Evolutionary conservation across 2,329 filamentous ascomycete genomes (phyloP).

Genomic region (Penicillium italicum): DNA sequence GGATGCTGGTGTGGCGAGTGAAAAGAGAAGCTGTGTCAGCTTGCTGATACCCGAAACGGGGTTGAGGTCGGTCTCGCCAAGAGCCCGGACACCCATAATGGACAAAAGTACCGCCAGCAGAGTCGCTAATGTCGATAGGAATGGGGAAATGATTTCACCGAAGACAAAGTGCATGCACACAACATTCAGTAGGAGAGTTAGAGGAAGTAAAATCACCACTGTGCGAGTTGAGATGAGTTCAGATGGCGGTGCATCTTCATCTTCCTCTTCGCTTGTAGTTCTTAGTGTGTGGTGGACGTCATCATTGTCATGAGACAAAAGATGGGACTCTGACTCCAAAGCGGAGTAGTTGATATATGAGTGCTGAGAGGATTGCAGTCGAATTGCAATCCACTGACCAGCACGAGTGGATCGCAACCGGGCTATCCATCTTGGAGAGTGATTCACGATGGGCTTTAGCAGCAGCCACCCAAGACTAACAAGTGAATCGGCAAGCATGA

Average conservation of each 20-base stretch:
- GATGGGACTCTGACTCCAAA: slow-evolving; percentile 16
- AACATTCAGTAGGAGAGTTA: slow-evolving; percentile 77
- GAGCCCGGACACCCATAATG: slow-evolving; percentile 62
- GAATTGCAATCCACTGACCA: slow-evolving; percentile 27
- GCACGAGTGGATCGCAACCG: slow-evolving; percentile 29
- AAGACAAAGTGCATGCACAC: slow-evolving; percentile 79
- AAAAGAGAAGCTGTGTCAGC: slow-evolving; percentile 92
- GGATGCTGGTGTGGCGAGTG: slow-evolving; percentile 75
- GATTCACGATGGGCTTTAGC: slow-evolving; percentile 57
- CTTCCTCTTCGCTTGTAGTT: slow-evolving; percentile 34
- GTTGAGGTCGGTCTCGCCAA: slow-evolving; percentile 86
- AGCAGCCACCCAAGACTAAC: slow-evolving; percentile 80
- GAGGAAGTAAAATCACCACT: slow-evolving; percentile 69
- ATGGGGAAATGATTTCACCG: slow-evolving; percentile 72
- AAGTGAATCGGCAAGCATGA: slow-evolving; percentile 93
- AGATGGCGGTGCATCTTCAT: slow-evolving; percentile 76
- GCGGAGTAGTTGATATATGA: slow-evolving; percentile 33
- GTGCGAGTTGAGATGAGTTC: slow-evolving; percentile 72
- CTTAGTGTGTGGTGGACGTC: background rate
- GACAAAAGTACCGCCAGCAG: slow-evolving; percentile 71
- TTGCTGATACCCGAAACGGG: slow-evolving; percentile 96
- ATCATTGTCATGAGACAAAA: slow-evolving; percentile 3
- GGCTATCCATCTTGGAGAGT: slow-evolving; percentile 40
- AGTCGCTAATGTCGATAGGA: slow-evolving; percentile 73
- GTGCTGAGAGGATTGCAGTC: slow-evolving; percentile 17